These are phyloP conservation scores for Catunica adiposa DNA, from an alignment of 2,329 filamentous ascomycete genomes.

Conservation along the genomic window DNA sequence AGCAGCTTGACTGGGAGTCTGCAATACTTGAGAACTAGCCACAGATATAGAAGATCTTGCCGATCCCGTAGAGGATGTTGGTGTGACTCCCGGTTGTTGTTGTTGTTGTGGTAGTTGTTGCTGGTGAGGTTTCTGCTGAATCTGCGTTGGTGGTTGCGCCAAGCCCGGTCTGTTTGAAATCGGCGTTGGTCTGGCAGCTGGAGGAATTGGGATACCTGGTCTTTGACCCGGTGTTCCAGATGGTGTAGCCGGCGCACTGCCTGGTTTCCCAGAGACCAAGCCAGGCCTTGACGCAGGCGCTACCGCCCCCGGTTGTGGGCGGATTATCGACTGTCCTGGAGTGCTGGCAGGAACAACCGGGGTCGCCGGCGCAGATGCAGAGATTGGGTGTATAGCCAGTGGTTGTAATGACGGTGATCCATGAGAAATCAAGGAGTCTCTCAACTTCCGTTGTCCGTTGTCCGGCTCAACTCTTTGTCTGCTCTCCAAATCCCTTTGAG, in stretches of 20 bases:
- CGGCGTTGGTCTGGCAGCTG: not conserved
- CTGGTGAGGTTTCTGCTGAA: conserved; percentile 1
- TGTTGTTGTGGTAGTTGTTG: conserved; percentile 18
- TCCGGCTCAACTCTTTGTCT: conserved; percentile 7
- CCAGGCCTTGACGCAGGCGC: not conserved
- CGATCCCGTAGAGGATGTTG: not conserved
- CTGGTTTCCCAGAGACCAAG: not conserved
- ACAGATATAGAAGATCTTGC: no score
- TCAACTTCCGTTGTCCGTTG: conserved; percentile 9
- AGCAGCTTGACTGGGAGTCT: no score
- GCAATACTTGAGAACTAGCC: no score
- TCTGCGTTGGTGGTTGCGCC: not conserved
- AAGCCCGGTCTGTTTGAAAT: no score
- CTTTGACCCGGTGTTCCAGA: not conserved
- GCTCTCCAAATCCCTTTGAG: conserved; percentile 9
- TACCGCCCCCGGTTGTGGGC: not conserved
- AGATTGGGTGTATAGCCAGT: conserved; percentile 1
- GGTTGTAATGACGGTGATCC: conserved; percentile 1
- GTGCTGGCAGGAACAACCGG: not conserved
- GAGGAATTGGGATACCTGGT: not conserved
- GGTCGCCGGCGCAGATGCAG: not conserved
- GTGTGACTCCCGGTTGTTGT: conserved; percentile 3
- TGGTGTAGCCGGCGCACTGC: not conserved
- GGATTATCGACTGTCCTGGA: not conserved
- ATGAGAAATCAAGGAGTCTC: conserved; percentile 8